Evolutionary conservation across 495 filamentous ascomycete genomes (phyloP).

Genomic region (Cercophora newfieldiana): DNA sequence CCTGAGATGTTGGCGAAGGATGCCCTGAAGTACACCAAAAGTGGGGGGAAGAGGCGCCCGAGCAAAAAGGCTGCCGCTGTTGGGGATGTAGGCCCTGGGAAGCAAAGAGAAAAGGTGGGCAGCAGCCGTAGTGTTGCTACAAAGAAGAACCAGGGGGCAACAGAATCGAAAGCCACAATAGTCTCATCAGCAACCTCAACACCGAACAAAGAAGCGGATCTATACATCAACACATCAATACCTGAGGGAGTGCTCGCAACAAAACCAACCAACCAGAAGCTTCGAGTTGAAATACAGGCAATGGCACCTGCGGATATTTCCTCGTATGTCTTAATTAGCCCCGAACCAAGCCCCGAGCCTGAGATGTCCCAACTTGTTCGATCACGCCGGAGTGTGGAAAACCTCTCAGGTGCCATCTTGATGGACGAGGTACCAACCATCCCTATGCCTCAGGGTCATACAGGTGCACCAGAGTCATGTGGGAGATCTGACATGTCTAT

Average conservation of each 20-base stretch:
- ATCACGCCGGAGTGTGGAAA: background rate
- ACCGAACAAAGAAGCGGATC: background rate
- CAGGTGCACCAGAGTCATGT: background rate
- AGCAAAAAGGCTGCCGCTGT: background rate
- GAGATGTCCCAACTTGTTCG: background rate
- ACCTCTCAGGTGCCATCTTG: background rate
- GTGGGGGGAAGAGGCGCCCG: background rate
- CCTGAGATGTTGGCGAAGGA: background rate
- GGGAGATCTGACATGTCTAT: background rate
- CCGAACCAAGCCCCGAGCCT: conserved; percentile 20
- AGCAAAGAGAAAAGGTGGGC: background rate
- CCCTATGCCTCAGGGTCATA: background rate
- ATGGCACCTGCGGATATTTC: conserved; percentile 9
- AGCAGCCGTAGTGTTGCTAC: background rate
- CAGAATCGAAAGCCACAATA: background rate
- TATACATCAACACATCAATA: conserved; percentile 19
- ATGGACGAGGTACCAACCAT: too few species aligned
- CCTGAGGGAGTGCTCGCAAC: background rate
- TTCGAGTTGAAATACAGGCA: conserved; percentile 28
- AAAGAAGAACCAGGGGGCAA: background rate
- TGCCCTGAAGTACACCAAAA: background rate
- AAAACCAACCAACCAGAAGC: conserved; percentile 29
- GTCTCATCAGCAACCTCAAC: background rate
- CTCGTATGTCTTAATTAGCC: conserved; percentile 17
- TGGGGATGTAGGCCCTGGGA: too few species aligned